Base-by-base conservation (phyloP, 1,284 basidiomycete genomes). In the Grifola frondosa region DNA sequence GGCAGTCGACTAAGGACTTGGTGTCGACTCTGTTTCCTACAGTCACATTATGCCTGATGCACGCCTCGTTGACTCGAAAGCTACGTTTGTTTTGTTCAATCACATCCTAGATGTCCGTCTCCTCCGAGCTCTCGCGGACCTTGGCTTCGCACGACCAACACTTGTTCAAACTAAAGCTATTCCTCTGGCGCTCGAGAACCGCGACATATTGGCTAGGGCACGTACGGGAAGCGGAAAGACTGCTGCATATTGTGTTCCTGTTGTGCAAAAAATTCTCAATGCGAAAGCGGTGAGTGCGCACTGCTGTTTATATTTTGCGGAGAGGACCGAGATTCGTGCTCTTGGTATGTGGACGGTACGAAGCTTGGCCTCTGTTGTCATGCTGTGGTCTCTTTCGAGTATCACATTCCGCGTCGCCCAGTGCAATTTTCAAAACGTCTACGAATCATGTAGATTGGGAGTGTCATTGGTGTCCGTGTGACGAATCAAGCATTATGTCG, bases 161-260 rank as follows among this genome's bases (percentile, higher is more conserved):
- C 74, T 86, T 16, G 84, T 94, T 4, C 91, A 94, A 62, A 74
- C 75, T 6, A 88, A 87, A 63, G 82, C 83, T 0, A 90, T 96
- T 39, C 91, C 92, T 5, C 75, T 93, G 19, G 91, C 91, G 0
- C 78, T 99, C 21, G 90, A 95, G 64, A 85, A 88, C 51, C 81
- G 84, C 37, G 97, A 99, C 66, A 89, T 99, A 41, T 79, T 99
- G 19, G 96, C 95, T 5, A 78, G 92, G 24, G 95, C 97, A 4
- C 80, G 91, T 26, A 99, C 97, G 1, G 97, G 97, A 11, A 94
- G 90, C 46, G 97, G 97, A 34, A 99, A 99, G 74, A 99, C 97
- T 0, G 90, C 91, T 1, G 94, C 97, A 3, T 99, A 99, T 64
- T 92, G 86, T 50, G 78, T 99, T 5, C 96, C 97, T 0, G 67